A percentile compares a stretch with the other conserved stretches of the same genome.
Evolutionary conservation across 2,329 filamentous ascomycete species (phyloP).

Genomic region (Ceratocystiopsis minuta): DNA sequence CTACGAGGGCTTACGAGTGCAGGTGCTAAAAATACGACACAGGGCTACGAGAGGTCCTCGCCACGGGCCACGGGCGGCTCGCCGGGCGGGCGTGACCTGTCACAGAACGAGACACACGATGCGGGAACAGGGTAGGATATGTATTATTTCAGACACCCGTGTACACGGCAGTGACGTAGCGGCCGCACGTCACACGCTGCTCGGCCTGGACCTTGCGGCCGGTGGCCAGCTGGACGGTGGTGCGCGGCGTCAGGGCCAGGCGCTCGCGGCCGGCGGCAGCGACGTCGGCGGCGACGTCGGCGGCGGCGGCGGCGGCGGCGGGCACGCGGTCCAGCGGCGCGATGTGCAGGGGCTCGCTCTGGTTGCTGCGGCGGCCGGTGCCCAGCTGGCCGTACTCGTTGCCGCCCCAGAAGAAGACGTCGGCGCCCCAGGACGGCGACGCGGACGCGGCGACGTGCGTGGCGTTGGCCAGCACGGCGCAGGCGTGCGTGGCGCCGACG

Average conservation of each 20-base stretch:
- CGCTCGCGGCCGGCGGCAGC: slow-evolving; percentile 34
- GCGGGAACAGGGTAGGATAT: neutral
- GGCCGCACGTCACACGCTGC: slow-evolving; percentile 76
- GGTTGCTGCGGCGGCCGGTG: slow-evolving; percentile 72
- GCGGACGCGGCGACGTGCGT: slow-evolving; percentile 39
- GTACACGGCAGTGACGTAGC: slow-evolving; percentile 68
- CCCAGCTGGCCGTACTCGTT: slow-evolving; percentile 91
- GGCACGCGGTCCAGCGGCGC: slow-evolving; percentile 42
- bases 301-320: neutral
- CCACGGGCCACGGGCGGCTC: no score
- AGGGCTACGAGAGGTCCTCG: no score
- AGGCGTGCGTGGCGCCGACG: slow-evolving; percentile 63
- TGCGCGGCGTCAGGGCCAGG: slow-evolving; percentile 62
- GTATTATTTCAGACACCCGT: slow-evolving; percentile 24
- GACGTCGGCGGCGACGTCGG: neutral
- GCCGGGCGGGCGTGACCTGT: no score
- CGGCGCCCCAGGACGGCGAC: slow-evolving; percentile 44
- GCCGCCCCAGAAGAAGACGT: slow-evolving; percentile 84
- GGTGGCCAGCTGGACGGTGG: slow-evolving; percentile 47
- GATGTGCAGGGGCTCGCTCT: slow-evolving; percentile 60
- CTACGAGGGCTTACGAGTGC: no score
- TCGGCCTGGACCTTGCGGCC: slow-evolving; percentile 60
- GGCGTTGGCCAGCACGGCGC: slow-evolving; percentile 69
- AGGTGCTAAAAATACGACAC: no score
- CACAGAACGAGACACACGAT: no score